A percentile compares a stretch with the other conserved stretches of the same genome.
Evolutionary conservation across 1,284 basidiomycete species (phyloP).

Genomic region (Ceratobasidium papillatum): DNA sequence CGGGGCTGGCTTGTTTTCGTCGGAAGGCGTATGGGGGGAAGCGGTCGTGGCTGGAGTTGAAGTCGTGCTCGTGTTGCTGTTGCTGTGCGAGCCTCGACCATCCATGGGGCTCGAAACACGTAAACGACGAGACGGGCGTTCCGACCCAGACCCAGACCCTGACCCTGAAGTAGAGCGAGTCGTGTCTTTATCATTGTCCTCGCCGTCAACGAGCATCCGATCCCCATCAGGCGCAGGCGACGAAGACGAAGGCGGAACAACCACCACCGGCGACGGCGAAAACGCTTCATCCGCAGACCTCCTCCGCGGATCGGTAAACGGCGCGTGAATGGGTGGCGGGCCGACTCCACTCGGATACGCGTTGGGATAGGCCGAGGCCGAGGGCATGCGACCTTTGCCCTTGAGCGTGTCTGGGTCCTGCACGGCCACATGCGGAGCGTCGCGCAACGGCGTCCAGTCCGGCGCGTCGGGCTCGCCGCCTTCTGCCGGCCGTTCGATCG

Average conservation of each 20-base stretch:
- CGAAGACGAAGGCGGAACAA: background rate
- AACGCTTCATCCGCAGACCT: conserved; percentile 26
- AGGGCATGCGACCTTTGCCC: conserved; percentile 33
- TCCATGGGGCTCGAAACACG: conserved; percentile 15
- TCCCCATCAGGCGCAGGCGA: background rate
- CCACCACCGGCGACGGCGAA: background rate
- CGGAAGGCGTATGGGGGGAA: conserved; percentile 24
- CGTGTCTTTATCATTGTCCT: background rate
- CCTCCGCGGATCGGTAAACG: conserved; percentile 28
- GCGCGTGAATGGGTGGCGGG: conserved; percentile 26
- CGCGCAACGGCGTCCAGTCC: conserved; percentile 65
- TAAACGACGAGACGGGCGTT: conserved; percentile 12
- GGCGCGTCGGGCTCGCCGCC: conserved; percentile 52
- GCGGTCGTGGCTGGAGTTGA: conserved; percentile 13
- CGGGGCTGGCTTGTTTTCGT: background rate
- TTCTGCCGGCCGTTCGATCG: conserved; percentile 66
- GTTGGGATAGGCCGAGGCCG: background rate
- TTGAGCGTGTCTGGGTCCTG: conserved; percentile 46
- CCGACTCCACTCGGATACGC: conserved; percentile 8
- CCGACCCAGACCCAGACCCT: background rate
- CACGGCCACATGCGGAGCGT: conserved; percentile 67
- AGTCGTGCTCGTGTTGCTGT: background rate
- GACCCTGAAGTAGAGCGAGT: background rate
- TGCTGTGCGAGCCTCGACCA: background rate
- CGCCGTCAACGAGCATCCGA: conserved; percentile 4